phyloP scores from a whole-genome alignment of 306 rosid species.

The Cicer chorassanicum region DNA sequence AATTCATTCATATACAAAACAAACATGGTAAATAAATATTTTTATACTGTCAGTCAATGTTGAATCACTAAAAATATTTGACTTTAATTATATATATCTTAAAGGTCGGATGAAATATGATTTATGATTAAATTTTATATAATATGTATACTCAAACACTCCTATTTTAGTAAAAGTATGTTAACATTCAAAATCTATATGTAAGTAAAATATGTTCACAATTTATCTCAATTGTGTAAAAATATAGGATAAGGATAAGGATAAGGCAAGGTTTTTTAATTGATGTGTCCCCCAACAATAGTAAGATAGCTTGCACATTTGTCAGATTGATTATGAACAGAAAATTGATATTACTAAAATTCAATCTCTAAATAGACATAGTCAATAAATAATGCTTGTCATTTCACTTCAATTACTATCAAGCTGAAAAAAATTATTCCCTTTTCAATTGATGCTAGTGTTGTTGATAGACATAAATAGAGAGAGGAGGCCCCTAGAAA shows the following conservation, averaged over 20 bases:
- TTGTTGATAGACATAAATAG: background rate
- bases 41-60: no score
- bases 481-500: conserved; percentile 24
- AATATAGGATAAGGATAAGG: background rate
- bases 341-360: background rate
- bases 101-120: no score
- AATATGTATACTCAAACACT: no score
- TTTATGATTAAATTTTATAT: no score
- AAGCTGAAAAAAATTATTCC: background rate
- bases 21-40: no score
- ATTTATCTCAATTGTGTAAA: background rate
- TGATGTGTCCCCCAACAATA: background rate
- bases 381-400: conserved; percentile 34
- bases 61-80: no score
- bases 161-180: no score
- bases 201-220: background rate
- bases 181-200: no score
- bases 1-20: no score
- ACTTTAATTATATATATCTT: no score
- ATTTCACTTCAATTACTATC: conserved; percentile 43
- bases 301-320: background rate
- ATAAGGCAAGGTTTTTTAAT: background rate
- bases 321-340: conserved; percentile 30
- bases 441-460: conserved; percentile 14
- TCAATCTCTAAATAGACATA: conserved; percentile 27